phyloP scores from a whole-genome alignment of 768 basidiomycete species.

The Fomitopsis serialis region DNA sequence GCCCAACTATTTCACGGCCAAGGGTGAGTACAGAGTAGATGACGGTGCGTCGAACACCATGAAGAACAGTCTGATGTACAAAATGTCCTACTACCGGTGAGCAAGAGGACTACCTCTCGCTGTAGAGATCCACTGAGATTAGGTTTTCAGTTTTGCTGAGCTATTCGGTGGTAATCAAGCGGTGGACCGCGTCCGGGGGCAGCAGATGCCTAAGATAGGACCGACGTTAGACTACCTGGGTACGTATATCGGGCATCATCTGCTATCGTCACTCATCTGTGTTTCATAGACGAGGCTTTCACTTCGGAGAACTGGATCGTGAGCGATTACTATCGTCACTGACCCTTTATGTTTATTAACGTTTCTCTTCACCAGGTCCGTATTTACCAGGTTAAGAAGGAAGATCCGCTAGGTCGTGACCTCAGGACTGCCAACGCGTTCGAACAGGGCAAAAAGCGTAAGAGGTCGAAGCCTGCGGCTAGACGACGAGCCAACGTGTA shows the following conservation, averaged over 20 bases:
- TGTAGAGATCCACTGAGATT: not conserved
- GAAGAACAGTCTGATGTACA: conserved; percentile 98
- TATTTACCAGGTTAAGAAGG: conserved; percentile 93
- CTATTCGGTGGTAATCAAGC: conserved; percentile 75
- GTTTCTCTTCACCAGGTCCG: conserved; percentile 49
- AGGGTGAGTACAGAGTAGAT: conserved; percentile 93
- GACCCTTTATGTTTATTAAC: not conserved
- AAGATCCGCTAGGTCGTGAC: conserved; percentile 87
- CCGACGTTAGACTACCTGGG: conserved; percentile 87
- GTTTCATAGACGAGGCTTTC: conserved; percentile 84
- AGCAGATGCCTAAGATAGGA: conserved; percentile 68
- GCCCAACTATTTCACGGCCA: conserved; percentile 84
- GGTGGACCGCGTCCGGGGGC: conserved; percentile 85
- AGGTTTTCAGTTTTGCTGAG: conserved; percentile 64
- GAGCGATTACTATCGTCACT: conserved; percentile 24
- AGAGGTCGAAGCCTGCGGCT: conserved; percentile 63
- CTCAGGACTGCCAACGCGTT: conserved; percentile 86
- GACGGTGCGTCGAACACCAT: conserved; percentile 79
- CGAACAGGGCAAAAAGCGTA: conserved; percentile 82
- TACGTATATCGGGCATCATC: conserved; percentile 22
- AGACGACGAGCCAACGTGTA: conserved; percentile 47
- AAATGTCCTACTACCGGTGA: conserved; percentile 95
- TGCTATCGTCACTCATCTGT: conserved; percentile 5
- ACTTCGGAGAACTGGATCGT: conserved; percentile 99
- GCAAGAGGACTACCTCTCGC: conserved; percentile 13